phyloP scores from a whole-genome alignment of 1,139 yeast genomes.

The Debaryomyces udenii region DNA sequence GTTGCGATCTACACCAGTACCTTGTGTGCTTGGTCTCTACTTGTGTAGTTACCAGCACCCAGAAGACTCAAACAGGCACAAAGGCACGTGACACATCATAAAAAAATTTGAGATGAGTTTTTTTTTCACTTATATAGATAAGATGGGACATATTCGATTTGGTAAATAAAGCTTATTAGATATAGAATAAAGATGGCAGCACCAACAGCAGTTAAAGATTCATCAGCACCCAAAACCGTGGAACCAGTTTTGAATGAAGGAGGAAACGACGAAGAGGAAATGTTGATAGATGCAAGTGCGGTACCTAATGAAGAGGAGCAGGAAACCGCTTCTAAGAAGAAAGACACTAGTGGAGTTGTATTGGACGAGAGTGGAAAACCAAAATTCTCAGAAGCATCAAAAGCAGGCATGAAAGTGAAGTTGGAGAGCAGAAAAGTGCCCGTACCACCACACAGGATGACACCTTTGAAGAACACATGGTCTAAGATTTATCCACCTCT shows the following conservation, averaged over 20 bases:
- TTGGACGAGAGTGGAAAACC: slow-evolving; percentile 92
- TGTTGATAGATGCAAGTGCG: slow-evolving; percentile 65
- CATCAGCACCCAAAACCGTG: slow-evolving; percentile 14
- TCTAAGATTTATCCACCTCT: slow-evolving; percentile 92
- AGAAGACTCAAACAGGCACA: background rate
- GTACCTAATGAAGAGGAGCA: slow-evolving; percentile 33
- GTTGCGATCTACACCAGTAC: too few relatives aligned
- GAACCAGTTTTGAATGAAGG: slow-evolving; percentile 13
- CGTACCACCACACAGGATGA: slow-evolving; percentile 96
- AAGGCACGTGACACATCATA: slow-evolving; percentile 1
- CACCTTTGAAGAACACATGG: slow-evolving; percentile 90
- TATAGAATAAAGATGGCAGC: slow-evolving; percentile 60
- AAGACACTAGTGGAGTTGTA: slow-evolving; percentile 56
- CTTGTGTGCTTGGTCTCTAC: too few relatives aligned
- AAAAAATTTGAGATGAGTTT: slow-evolving; percentile 13
- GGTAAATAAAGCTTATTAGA: background rate
- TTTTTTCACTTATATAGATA: slow-evolving; percentile 9
- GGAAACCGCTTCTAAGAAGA: slow-evolving; percentile 21
- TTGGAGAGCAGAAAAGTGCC: slow-evolving; percentile 85
- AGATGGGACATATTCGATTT: slow-evolving; percentile 2
- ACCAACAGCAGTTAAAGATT: slow-evolving; percentile 61
- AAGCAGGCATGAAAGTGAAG: slow-evolving; percentile 69
- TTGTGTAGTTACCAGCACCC: background rate
- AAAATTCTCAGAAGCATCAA: slow-evolving; percentile 74
- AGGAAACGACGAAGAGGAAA: slow-evolving; percentile 55